A percentile compares a stretch with the other conserved stretches of the same genome.
phyloP scores from a whole-genome alignment of 2,329 filamentous ascomycete species.

The Aspergillus candidus region DNA sequence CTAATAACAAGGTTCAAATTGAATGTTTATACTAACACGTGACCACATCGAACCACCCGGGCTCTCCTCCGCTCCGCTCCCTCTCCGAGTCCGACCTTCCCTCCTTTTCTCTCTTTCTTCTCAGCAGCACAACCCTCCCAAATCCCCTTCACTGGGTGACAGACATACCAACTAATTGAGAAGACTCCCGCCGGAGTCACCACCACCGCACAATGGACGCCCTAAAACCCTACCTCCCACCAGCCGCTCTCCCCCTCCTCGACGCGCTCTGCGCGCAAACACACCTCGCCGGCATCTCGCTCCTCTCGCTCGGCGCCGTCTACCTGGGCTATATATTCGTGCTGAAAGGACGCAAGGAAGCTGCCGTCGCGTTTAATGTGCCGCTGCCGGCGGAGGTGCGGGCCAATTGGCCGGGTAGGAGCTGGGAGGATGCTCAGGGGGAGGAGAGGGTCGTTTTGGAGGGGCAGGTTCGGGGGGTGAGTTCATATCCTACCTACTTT shows the following conservation, averaged over 20 bases:
- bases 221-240: conserved; percentile 18
- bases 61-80: too few relatives aligned
- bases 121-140: background rate
- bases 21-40: too few relatives aligned
- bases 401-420: conserved; percentile 23
- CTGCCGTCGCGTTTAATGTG: conserved; percentile 33
- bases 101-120: background rate
- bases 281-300: conserved; percentile 20
- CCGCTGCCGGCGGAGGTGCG: conserved; percentile 32
- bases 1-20: too few relatives aligned
- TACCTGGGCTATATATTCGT: conserved; percentile 30
- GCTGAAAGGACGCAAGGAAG: conserved; percentile 22
- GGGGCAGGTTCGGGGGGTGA: conserved; percentile 35
- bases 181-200: conserved; percentile 15
- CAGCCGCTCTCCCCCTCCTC: conserved; percentile 15
- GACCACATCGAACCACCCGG: too few relatives aligned
- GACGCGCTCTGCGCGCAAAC: conserved; percentile 16
- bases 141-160: background rate
- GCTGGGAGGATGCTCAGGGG: conserved; percentile 32
- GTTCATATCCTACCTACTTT: conserved; percentile 9
- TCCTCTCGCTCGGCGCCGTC: conserved; percentile 25
- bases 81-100: too few relatives aligned
- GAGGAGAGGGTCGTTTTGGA: conserved; percentile 31
- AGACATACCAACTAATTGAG: too few relatives aligned
- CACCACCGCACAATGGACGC: conserved; percentile 20